phyloP scores from a whole-genome alignment of 768 basidiomycete genomes.

The Rhodotorula babjevae region DNA sequence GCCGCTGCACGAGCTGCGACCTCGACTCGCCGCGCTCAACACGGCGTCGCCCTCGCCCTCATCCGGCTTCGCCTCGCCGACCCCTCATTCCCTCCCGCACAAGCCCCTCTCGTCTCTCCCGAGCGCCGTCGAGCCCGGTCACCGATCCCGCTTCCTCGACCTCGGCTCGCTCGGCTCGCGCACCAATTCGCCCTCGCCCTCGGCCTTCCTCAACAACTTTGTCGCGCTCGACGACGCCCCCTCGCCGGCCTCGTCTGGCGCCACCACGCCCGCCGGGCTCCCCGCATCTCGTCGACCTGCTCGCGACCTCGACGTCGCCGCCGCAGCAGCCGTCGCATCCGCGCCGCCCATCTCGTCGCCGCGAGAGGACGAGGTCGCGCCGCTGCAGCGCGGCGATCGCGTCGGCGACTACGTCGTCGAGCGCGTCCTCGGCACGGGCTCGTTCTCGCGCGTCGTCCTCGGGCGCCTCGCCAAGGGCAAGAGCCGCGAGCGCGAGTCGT shows the following conservation, averaged over 20 bases:
- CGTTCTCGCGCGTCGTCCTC: constrained; percentile 66
- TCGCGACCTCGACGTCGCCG: neutral
- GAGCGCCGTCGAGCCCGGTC: neutral
- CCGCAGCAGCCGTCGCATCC: neutral
- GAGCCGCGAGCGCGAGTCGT: neutral
- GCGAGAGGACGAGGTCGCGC: neutral
- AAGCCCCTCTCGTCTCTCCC: neutral
- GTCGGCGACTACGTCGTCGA: constrained; percentile 46
- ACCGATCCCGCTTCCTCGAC: neutral
- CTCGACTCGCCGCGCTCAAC: constrained; percentile 9
- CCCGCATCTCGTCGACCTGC: neutral
- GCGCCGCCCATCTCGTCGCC: neutral
- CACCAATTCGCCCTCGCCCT: neutral
- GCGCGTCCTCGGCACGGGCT: constrained; percentile 61
- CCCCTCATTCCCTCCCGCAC: neutral
- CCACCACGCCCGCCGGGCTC: neutral
- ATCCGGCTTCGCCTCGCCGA: neutral
- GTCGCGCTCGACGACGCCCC: neutral
- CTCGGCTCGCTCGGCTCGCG: neutral
- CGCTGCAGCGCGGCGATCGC: constrained; percentile 1
- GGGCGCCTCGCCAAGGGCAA: constrained; percentile 38
- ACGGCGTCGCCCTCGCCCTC: neutral
- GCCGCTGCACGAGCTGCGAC: neutral
- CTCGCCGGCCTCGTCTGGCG: neutral
- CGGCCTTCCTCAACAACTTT: neutral